Evolutionary conservation across 768 basidiomycete species (phyloP).

Genomic region (Russula foetens): DNA sequence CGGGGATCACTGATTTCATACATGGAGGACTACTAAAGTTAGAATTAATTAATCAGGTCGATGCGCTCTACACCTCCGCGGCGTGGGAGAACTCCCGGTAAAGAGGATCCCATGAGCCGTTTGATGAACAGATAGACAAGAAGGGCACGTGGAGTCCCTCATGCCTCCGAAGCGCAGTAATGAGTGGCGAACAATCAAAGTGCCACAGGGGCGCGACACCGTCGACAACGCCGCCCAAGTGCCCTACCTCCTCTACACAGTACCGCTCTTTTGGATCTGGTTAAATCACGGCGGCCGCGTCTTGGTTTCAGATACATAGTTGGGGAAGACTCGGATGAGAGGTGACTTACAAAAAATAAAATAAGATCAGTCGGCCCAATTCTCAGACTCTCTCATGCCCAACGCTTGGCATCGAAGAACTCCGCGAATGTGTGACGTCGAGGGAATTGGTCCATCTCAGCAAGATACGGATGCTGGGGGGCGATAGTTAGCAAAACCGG

Average conservation of each 20-base stretch:
- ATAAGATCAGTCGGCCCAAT: too few species aligned
- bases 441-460: constrained; percentile 13
- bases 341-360: too few species aligned
- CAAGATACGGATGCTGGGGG: constrained; percentile 2
- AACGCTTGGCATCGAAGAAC: not conserved
- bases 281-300: too few species aligned
- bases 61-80: not conserved
- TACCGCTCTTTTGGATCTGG: too few species aligned
- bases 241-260: too few species aligned
- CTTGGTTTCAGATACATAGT: too few species aligned
- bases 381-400: not conserved
- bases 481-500: not conserved
- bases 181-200: not conserved
- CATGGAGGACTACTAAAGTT: not conserved
- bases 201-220: too few species aligned
- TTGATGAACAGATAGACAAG: not conserved
- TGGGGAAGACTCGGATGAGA: too few species aligned
- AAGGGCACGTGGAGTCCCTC: not conserved
- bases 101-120: not conserved
- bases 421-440: constrained; percentile 4
- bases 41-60: not conserved
- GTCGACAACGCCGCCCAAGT: too few species aligned
- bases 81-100: constrained; percentile 1
- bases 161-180: not conserved
- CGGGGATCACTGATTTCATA: too few species aligned